Base-by-base conservation (phyloP, 768 basidiomycete species). In the Boletales sp. region DNA sequence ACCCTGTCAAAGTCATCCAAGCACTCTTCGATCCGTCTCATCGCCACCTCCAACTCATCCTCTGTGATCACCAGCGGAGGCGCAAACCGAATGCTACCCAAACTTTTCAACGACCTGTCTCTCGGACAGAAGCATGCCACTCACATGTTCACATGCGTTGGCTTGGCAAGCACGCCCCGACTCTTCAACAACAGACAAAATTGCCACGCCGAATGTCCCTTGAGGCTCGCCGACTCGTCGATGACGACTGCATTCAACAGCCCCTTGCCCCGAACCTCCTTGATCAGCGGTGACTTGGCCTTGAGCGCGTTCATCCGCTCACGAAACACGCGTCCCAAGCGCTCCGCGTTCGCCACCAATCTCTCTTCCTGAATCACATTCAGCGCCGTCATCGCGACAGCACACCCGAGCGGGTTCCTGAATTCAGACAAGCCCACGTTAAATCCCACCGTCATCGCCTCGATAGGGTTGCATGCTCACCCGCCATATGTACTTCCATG, bases 401-500 rank as follows among this genome's bases (percentile, higher is more conserved):
- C 97, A 59, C 93, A 95, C 8, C 88, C 97, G 18, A 99, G 77
- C 0, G 97, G 95, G 66, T 97, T 98, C 34, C 92, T 90, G 45
- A 30, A 10, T 29, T 29, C 30, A 36, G 34, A 21, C 10, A 10
- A n/a, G 2, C 9, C 9, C 17, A n/a, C 15, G 36, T 37, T 18
- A 37, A 17, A 38, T 27, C 11, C 47, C 40, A 19, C 8, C 21
- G 18, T 21, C 40, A 34, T 44, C 29, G 6, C 24, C 19, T 35
- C 36, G 40, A 42, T n/a, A 17, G 9, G 18, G 19, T 32, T 11
- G 38, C 48, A 15, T 49, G 13, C 71, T 50, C 56, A 90, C 86
- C 94, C 94, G 60, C 94, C 94, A 52, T 97, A 97, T 0, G 95
- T 98, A 56, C 87, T 90, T 3, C 94, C 94, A 56, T 98, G 95